Evolutionary conservation across 306 rosid species (phyloP), one percentile per base, ranked within the genome.

Genomic region (Acacia melanoxylon): DNA sequence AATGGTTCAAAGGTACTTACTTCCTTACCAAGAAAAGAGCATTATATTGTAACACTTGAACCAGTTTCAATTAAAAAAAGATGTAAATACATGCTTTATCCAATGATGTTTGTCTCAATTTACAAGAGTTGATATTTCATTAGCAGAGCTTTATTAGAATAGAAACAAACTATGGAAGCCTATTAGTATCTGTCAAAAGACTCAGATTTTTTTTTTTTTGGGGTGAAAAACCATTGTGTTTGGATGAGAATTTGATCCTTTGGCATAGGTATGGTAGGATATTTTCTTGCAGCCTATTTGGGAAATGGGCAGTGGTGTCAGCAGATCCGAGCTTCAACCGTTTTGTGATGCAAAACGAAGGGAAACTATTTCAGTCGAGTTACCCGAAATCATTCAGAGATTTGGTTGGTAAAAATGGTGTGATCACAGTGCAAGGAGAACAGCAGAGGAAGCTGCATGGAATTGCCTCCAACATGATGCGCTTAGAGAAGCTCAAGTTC

Each of bases 351-450:
- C 99, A 93, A 74, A 93, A 87, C 71, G 99, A 95, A 86, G 98
- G 98, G 20, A 95, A 82, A 66, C 59, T 91, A 40, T 95, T 95
- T 81, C 85, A 77, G 70, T 95, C 97, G 5, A 90, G 93, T 79
- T 95, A 95, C 66, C 99, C 99, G 0, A 95, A 95, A 82, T 95
- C 99, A 8, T 93, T 95, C 82, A 84, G 93, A 70, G 99, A 95
- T 67, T 93, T 95, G 88, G 99, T 95, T 15, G 99, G 99, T 33
- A 89, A 88, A 76, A 93, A 95, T 80, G 98, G 99, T 46, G 91
- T 95, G 63, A 95, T 95, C 84, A 93, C 99, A 8, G 95, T 87
- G 61, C 99, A 93, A 65, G 99, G 99, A 75, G 98, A 95, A 42
- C 97, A 90, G 37, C 99, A 93, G 54, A 88, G 97, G 81, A 95